Percentiles rank a stretch among this genome's conserved stretches.
phyloP scores from a whole-genome alignment of 176 grass and related monocot genomes.

The Canna indica region DNA sequence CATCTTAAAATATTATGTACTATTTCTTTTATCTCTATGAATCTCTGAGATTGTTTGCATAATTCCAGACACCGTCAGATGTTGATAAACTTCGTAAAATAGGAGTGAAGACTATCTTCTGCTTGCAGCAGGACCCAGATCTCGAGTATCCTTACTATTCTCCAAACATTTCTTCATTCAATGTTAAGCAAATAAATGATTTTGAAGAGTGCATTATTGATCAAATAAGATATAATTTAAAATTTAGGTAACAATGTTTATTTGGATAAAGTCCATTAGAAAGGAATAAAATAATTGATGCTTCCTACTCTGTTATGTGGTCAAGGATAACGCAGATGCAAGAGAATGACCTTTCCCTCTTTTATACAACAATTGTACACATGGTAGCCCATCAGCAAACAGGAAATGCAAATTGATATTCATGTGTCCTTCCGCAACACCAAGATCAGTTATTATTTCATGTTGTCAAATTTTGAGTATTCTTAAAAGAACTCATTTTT shows the following conservation, averaged over 20 bases:
- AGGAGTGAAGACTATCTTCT: slow-evolving; percentile 90
- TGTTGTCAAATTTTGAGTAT: not conserved
- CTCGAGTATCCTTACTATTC: slow-evolving; percentile 64
- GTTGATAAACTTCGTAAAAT: slow-evolving; percentile 86
- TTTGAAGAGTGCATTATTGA: not conserved
- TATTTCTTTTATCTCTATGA: slow-evolving; percentile 19
- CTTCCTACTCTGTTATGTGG: too few species aligned
- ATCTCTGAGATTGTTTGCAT: slow-evolving; percentile 23
- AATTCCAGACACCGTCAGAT: slow-evolving; percentile 57
- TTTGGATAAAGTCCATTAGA: too few species aligned
- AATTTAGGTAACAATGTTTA: too few species aligned
- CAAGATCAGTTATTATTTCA: not conserved
- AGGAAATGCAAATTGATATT: too few species aligned
- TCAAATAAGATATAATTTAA: not conserved
- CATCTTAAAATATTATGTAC: slow-evolving; percentile 3
- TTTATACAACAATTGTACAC: too few species aligned
- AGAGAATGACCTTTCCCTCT: too few species aligned
- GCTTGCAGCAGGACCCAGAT: slow-evolving; percentile 89
- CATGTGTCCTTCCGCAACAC: not conserved
- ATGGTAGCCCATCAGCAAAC: too few species aligned
- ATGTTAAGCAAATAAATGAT: not conserved
- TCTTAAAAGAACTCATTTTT: too few species aligned
- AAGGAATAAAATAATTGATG: too few species aligned
- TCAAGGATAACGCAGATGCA: too few species aligned
- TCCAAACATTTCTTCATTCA: slow-evolving; percentile 8